These are phyloP conservation scores for Stachybotrys chlorohalonatus DNA, from an alignment of 2,329 filamentous ascomycete species.

Conservation along the genomic window DNA sequence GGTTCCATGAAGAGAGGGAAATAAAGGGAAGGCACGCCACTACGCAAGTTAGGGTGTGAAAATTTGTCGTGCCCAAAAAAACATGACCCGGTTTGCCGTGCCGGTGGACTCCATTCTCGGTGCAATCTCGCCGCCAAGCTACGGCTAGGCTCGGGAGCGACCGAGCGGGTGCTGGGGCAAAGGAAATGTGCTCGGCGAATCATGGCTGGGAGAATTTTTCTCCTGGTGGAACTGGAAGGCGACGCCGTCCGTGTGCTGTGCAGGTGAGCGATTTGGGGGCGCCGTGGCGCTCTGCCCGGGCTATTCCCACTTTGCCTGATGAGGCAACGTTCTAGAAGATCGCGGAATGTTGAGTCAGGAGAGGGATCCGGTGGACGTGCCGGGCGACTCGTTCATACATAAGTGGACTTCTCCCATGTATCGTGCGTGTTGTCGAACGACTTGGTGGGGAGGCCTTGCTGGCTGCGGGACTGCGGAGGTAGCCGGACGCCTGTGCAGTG, in stretches of 20 bases:
- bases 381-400: too few relatives aligned
- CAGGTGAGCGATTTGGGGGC: neutral
- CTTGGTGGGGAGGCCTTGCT: too few relatives aligned
- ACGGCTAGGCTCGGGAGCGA: neutral
- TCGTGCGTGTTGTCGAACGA: too few relatives aligned
- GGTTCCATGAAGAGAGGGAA: too few relatives aligned
- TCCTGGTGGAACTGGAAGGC: neutral
- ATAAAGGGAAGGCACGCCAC: neutral
- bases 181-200: neutral
- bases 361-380: too few relatives aligned
- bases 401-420: too few relatives aligned
- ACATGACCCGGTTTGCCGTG: too few relatives aligned
- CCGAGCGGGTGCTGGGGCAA: neutral
- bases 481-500: too few relatives aligned
- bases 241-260: neutral
- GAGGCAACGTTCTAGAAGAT: neutral
- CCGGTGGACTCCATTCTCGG: neutral
- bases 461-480: too few relatives aligned
- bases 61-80: neutral
- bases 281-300: neutral
- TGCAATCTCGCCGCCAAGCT: neutral
- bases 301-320: neutral
- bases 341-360: too few relatives aligned
- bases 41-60: neutral
- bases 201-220: neutral